Evolutionary conservation across 768 basidiomycete genomes (phyloP).

Genomic region (Agrocybe praecox): DNA sequence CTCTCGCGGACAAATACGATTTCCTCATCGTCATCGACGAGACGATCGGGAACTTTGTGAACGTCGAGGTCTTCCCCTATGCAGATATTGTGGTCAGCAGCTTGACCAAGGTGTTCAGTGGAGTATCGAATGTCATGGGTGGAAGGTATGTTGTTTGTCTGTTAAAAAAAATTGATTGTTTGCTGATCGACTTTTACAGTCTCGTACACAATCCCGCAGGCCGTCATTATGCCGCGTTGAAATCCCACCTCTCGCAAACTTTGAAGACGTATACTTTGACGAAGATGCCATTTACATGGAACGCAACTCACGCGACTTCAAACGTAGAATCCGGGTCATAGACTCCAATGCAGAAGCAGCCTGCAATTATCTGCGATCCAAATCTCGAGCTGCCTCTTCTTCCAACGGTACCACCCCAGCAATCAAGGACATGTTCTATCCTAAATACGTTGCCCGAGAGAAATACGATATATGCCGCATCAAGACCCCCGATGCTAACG

Average conservation of each 20-base stretch:
- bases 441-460: slow-evolving; percentile 79
- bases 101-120: slow-evolving; percentile 93
- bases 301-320: slow-evolving; percentile 95
- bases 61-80: slow-evolving; percentile 85
- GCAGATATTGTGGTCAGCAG: slow-evolving; percentile 92
- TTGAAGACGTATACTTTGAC: slow-evolving; percentile 86
- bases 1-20: slow-evolving; percentile 83
- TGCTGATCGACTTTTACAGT: slow-evolving; percentile 39
- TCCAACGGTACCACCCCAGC: slow-evolving; percentile 36
- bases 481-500: slow-evolving; percentile 35
- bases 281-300: slow-evolving; percentile 98
- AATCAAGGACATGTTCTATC: slow-evolving; percentile 88
- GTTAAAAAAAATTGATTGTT: not conserved
- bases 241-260: slow-evolving; percentile 49
- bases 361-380: slow-evolving; percentile 75
- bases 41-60: slow-evolving; percentile 92
- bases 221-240: slow-evolving; percentile 69
- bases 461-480: no score
- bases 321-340: slow-evolving; percentile 69
- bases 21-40: slow-evolving; percentile 93
- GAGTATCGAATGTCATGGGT: slow-evolving; percentile 95
- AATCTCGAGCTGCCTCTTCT: slow-evolving; percentile 45
- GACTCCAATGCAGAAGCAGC: slow-evolving; percentile 83
- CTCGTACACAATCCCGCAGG: slow-evolving; percentile 85
- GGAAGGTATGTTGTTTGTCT: slow-evolving; percentile 67